Percentiles rank a stretch among this genome's conserved stretches.
Conservation (phyloP, 73 alveolate species). For the Stentor roeselii region DNA sequence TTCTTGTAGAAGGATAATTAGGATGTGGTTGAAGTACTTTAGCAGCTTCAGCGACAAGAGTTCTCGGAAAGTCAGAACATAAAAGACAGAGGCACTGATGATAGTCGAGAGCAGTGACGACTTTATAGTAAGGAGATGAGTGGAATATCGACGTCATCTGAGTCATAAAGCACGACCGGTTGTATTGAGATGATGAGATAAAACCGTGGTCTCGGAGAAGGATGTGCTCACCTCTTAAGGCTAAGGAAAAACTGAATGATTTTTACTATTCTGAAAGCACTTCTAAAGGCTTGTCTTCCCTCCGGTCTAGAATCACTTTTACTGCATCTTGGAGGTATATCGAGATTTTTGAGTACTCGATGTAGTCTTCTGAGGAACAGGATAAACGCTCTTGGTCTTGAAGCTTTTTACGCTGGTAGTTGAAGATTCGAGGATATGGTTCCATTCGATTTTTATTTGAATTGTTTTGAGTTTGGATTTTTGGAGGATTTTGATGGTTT, state of each 20-base stretch:
- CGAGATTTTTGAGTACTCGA: slow-evolving; percentile 53
- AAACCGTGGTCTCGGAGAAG: slow-evolving; percentile 63
- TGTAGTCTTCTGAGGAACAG: slow-evolving; percentile 55
- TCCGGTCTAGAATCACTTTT: slow-evolving; percentile 58
- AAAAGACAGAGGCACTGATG: slow-evolving; percentile 61
- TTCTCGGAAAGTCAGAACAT: slow-evolving; percentile 71
- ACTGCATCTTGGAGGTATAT: slow-evolving; percentile 64
- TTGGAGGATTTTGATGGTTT: too few relatives aligned
- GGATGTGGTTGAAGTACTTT: slow-evolving; percentile 42
- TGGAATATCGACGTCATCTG: slow-evolving; percentile 62
- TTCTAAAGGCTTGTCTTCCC: slow-evolving; percentile 68
- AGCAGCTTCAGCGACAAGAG: slow-evolving; percentile 53
- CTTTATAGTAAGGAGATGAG: slow-evolving; percentile 60
- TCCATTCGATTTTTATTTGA: too few relatives aligned
- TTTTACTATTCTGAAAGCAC: slow-evolving; percentile 47
- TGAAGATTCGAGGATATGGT: slow-evolving; percentile 21
- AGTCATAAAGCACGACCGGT: slow-evolving; percentile 61
- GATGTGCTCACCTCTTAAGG: slow-evolving; percentile 72
- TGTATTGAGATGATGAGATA: slow-evolving; percentile 62
- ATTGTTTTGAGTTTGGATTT: too few relatives aligned
- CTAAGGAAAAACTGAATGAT: slow-evolving; percentile 32
- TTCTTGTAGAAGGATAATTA: slow-evolving; percentile 32
- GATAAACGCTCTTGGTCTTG: slow-evolving; percentile 42
- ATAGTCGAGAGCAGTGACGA: slow-evolving; percentile 66
- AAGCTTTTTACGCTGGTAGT: background rate